phyloP scores from a whole-genome alignment of 2,329 filamentous ascomycete species.

The Hirsutella thompsonii region DNA sequence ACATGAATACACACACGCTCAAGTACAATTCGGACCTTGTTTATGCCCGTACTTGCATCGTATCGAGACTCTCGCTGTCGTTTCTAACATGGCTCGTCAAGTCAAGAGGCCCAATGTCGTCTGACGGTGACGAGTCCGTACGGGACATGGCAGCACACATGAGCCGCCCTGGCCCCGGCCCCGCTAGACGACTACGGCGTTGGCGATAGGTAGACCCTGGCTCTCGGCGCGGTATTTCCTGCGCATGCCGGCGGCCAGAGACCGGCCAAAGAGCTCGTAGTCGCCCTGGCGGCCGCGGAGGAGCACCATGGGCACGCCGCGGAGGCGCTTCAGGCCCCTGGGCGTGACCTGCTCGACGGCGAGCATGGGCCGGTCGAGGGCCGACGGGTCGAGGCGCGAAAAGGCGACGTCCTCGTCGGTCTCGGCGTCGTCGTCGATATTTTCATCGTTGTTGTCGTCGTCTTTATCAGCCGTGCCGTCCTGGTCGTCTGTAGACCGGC shows the following conservation, averaged over 20 bases:
- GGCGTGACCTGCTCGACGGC: slow-evolving; percentile 62
- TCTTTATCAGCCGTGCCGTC: slow-evolving; percentile 45
- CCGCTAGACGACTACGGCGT: slow-evolving; percentile 50
- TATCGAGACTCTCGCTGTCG: too few relatives aligned
- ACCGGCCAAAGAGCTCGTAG: slow-evolving; percentile 48
- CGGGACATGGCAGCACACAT: too few relatives aligned
- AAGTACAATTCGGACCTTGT: too few relatives aligned
- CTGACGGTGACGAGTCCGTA: too few relatives aligned
- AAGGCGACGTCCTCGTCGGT: slow-evolving; percentile 22
- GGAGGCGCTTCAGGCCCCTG: slow-evolving; percentile 52
- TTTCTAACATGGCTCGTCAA: too few relatives aligned
- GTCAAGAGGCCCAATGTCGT: too few relatives aligned
- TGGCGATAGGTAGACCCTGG: slow-evolving; percentile 65
- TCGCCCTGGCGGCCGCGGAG: slow-evolving; percentile 52
- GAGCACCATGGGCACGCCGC: slow-evolving; percentile 75
- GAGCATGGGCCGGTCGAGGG: slow-evolving; percentile 50
- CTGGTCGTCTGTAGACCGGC: background rate
- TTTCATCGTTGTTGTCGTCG: slow-evolving; percentile 11
- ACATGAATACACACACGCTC: background rate
- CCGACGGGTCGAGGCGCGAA: slow-evolving; percentile 10
- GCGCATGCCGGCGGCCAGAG: slow-evolving; percentile 60
- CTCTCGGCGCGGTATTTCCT: slow-evolving; percentile 71
- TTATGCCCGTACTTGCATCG: too few relatives aligned
- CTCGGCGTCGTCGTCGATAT: slow-evolving; percentile 43
- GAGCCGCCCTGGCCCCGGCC: too few relatives aligned